These are phyloP conservation scores for Flaveria robusta DNA, from an alignment of 129 eudicot genomes.

Conservation along the genomic window DNA sequence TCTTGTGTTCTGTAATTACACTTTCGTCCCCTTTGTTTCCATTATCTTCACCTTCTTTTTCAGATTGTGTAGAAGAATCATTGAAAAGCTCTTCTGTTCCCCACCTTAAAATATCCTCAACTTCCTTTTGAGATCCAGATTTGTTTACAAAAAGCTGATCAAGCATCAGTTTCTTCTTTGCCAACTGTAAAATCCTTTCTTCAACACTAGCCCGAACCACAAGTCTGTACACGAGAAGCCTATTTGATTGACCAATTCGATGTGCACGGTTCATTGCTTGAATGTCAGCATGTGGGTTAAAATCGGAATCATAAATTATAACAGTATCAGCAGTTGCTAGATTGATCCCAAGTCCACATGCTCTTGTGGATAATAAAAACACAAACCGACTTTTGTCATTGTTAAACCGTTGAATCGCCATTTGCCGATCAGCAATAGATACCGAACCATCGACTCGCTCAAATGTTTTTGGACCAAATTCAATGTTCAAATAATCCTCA, in stretches of 20 bases:
- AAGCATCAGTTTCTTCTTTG: constrained; percentile 93
- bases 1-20: constrained; percentile 55
- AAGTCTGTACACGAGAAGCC: constrained; percentile 90
- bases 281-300: constrained; percentile 96
- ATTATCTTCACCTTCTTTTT: constrained; percentile 54
- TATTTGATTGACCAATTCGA: constrained; percentile 91
- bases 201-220: constrained; percentile 99
- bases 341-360: constrained; percentile 98
- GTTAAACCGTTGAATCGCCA: constrained; percentile 85
- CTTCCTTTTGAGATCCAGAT: constrained; percentile 89
- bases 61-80: constrained; percentile 48
- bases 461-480: constrained; percentile 80
- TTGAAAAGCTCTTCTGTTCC: constrained; percentile 89
- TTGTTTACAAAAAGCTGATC: constrained; percentile 96
- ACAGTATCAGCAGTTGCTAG: constrained; percentile 99
- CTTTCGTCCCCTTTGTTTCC: constrained; percentile 48
- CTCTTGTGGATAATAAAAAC: constrained; percentile 79
- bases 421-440: constrained; percentile 84
- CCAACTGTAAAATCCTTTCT: constrained; percentile 93
- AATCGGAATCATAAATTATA: constrained; percentile 95
- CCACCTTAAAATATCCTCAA: constrained; percentile 91
- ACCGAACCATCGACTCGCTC: constrained; percentile 99
- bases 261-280: constrained; percentile 99
- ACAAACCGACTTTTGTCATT: constrained; percentile 89
- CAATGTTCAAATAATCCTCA: constrained; percentile 83